Percentiles rank a stretch among this genome's conserved stretches.
phyloP scores from a whole-genome alignment of 192 early-diverging fungal genomes.

The Entomortierella lignicola region DNA sequence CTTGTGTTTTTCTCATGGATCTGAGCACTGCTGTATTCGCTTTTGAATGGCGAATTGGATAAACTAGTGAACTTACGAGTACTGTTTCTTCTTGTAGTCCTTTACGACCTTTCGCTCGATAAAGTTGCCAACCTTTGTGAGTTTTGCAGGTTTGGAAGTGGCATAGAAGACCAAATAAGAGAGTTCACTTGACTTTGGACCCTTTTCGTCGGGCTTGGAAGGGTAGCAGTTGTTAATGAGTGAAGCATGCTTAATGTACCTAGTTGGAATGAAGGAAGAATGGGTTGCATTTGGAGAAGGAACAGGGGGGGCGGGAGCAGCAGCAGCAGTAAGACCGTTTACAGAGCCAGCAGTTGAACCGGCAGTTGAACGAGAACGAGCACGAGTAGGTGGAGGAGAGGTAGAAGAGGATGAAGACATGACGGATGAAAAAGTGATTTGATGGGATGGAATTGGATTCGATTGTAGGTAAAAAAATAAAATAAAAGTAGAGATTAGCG shows the following conservation, averaged over 20 bases:
- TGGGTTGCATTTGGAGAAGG: constrained; percentile 42
- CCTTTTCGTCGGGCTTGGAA: constrained; percentile 68
- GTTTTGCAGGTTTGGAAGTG: constrained; percentile 86
- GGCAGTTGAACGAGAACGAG: constrained; percentile 39
- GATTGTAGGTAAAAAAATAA: background rate
- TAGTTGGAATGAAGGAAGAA: constrained; percentile 54
- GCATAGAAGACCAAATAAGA: constrained; percentile 92
- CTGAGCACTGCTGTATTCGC: no score
- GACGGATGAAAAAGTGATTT: background rate
- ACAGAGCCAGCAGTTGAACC: constrained; percentile 30
- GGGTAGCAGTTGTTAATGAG: constrained; percentile 84
- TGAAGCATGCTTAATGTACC: constrained; percentile 81
- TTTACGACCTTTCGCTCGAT: constrained; percentile 75
- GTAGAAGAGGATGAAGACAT: constrained; percentile 29
- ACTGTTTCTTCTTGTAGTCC: constrained; percentile 72
- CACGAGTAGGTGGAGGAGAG: constrained; percentile 16
- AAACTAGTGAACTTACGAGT: constrained; percentile 64
- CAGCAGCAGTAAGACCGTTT: constrained; percentile 12
- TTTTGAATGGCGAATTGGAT: no score
- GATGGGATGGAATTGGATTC: no score
- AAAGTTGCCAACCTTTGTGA: constrained; percentile 89
- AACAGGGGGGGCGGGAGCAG: constrained; percentile 29
- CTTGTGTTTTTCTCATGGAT: background rate
- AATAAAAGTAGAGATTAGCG: background rate
- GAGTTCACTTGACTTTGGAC: constrained; percentile 82